phyloP scores from a whole-genome alignment of 2,329 filamentous ascomycete species.

The Amauroascus niger region DNA sequence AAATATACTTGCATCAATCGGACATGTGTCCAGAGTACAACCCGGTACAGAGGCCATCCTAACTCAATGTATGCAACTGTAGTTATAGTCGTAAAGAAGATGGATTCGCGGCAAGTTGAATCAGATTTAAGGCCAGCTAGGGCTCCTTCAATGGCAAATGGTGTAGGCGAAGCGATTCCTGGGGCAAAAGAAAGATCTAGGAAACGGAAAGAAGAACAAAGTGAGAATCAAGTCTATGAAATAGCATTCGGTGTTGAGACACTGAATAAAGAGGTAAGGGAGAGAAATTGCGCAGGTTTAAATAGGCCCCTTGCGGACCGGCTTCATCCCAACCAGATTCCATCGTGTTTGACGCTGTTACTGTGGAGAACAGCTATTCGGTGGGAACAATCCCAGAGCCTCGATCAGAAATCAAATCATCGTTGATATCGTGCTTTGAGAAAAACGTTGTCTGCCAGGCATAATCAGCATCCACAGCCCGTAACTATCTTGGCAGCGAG shows the following conservation, averaged over 20 bases:
- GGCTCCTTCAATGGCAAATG: not conserved
- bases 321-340: not conserved
- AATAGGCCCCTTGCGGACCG: not conserved
- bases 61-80: not conserved
- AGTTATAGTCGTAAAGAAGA: not conserved
- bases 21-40: constrained; percentile 34
- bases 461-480: not conserved
- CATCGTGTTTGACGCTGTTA: not conserved
- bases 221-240: not conserved
- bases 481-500: too few species aligned
- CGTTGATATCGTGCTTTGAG: not conserved
- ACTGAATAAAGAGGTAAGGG: not conserved
- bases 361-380: too few species aligned
- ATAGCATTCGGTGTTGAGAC: not conserved
- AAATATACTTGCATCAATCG: constrained; percentile 34
- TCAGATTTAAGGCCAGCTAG: not conserved
- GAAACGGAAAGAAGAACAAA: not conserved
- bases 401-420: not conserved
- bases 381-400: not conserved
- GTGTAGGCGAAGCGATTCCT: not conserved
- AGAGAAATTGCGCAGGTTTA: not conserved
- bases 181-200: not conserved
- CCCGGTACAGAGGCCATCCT: not conserved
- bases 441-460: not conserved
- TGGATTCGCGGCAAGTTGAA: not conserved